phyloP scores from a whole-genome alignment of 73 alveolate genomes.

The Blepharisma japonicum region DNA sequence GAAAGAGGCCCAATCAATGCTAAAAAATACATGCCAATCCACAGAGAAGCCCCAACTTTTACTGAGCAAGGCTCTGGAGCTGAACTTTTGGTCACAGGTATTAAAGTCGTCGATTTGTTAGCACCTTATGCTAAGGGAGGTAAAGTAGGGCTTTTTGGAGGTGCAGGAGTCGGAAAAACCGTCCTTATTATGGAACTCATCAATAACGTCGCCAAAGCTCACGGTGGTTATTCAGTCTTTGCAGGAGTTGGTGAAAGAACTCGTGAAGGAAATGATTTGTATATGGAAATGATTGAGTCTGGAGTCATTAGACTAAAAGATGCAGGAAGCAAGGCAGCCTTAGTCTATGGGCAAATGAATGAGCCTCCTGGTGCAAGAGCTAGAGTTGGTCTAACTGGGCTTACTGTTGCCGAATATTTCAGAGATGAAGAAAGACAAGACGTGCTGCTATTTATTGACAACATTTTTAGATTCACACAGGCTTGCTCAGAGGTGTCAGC shows the following conservation, averaged over 20 bases:
- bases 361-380: constrained; percentile 99
- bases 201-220: constrained; percentile 91
- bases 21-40: constrained; percentile 77
- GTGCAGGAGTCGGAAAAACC: constrained; percentile 99
- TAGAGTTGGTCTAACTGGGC: constrained; percentile 94
- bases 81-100: constrained; percentile 88
- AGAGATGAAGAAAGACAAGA: constrained; percentile 97
- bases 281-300: constrained; percentile 84
- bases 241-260: constrained; percentile 97
- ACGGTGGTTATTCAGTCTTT: constrained; percentile 96
- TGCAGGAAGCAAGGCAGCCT: constrained; percentile 86
- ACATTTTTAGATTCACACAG: constrained; percentile 97
- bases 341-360: constrained; percentile 97
- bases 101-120: constrained; percentile 94
- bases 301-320: constrained; percentile 66
- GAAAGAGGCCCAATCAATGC: constrained; percentile 88
- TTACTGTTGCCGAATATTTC: constrained; percentile 97
- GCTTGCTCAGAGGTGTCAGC: constrained; percentile 99
- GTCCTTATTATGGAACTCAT: constrained; percentile 96
- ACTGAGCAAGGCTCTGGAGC: constrained; percentile 87
- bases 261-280: constrained; percentile 89
- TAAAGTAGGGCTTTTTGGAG: constrained; percentile 89
- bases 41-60: constrained; percentile 95
- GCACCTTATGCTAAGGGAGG: constrained; percentile 97
- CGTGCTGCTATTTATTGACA: constrained; percentile 96